These are phyloP conservation scores for Tolypocladium ovalisporum DNA, from an alignment of 2,329 filamentous ascomycete genomes.

Conservation along the genomic window DNA sequence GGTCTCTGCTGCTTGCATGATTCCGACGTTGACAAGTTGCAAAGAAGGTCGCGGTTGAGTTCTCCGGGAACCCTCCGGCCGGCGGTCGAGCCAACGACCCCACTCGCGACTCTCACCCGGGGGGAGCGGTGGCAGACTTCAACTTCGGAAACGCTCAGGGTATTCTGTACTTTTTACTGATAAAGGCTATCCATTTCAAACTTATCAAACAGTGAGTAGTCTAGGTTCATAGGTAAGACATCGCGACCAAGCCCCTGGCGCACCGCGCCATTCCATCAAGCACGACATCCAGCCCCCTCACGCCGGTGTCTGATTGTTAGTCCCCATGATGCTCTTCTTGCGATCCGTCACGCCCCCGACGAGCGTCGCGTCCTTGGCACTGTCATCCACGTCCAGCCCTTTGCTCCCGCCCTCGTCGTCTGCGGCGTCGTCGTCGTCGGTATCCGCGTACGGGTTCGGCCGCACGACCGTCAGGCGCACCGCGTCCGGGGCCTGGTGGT, in stretches of 20 bases:
- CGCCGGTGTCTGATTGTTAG: conserved; percentile 3
- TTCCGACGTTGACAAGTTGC: too few relatives aligned
- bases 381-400: conserved; percentile 33
- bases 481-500: conserved; percentile 34
- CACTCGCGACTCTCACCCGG: background rate
- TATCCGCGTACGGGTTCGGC: conserved; percentile 21
- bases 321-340: conserved; percentile 24
- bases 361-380: conserved; percentile 32
- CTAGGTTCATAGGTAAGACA: background rate
- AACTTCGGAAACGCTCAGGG: background rate
- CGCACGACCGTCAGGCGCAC: conserved; percentile 28
- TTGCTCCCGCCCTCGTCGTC: conserved; percentile 15
- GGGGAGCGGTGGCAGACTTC: background rate
- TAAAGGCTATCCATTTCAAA: background rate
- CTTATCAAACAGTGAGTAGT: background rate
- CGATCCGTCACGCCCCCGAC: conserved; percentile 20
- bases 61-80: background rate
- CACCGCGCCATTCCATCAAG: background rate
- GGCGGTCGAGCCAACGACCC: background rate
- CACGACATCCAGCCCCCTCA: background rate
- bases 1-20: background rate
- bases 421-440: conserved; percentile 10
- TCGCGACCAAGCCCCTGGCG: background rate
- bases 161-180: background rate
- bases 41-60: background rate